Base-by-base conservation (phyloP, 1,139 yeast species). In the Candida sp. region DNA sequence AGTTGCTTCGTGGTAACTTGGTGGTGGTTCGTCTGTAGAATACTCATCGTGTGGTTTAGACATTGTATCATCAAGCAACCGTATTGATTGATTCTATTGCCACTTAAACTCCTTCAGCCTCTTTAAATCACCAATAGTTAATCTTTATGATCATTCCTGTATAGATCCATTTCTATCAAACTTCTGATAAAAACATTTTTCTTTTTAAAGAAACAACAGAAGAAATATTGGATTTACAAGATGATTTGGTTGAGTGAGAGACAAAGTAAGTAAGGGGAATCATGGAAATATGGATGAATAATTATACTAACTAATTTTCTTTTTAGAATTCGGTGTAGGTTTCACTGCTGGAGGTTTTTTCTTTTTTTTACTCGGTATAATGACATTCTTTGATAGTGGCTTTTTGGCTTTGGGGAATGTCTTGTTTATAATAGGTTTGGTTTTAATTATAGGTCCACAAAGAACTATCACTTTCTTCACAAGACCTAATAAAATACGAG, bases 331-430 rank as follows among this genome's bases (percentile, higher is more conserved):
- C 57, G 99, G 99, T 27, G 97, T 89, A 23, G 97, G 90, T 7
- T 87, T 91, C 73, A 88, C 97, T 11, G 91, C 96, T 22, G 87
- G 87, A 23, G 97, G 93, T 47, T 78, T 85, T 45, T 63, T 87
- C 39, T 85, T 89, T 61, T 87, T 93, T 63, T 61, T 88, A 6
- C 71, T 91, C 33, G 99, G 99, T 9, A 77, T 93, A 36, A 59
- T 90, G 59, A 81, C 97, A 23, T 82, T 93, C 51, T 93, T 93
- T 59, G 98, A 93, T 61, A 77, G 96, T 7, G 95, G 95, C 1
- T 73, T 93, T 39, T 74, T 93, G 48, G 97, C 97, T 2, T 76
- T 93, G 60, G 97, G 97, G 22, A 91, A 91, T 58, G 81, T 83
- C 4, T 66, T 91, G 36, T 91, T 93, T 60, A 73, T 93, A 21